Evolutionary conservation across 2,329 filamentous ascomycete genomes (phyloP), one percentile per base, ranked within the genome.

Genomic region (Fusarium redolens): DNA sequence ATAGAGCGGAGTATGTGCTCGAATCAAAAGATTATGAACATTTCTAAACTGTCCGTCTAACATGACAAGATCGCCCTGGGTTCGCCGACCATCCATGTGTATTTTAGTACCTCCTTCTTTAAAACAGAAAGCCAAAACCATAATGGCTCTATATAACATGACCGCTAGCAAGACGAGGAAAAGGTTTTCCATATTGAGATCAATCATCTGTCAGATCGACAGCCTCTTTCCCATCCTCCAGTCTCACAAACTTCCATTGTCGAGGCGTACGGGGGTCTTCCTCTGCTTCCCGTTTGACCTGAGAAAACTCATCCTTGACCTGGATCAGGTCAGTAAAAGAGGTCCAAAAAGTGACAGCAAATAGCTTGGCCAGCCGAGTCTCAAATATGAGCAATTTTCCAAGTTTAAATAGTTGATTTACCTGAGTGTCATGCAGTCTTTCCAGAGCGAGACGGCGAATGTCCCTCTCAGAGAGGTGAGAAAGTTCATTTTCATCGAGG

Each of bases 391-490:
- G 8, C n/a, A 1, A 11, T 51, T 20, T 8, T 2, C 11, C 0
- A 10, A 37, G 5, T 35, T 30, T 1, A 18, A 35, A 18, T 4
- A 28, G 14, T 6, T 38, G n/a, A 2, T 50, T 37, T 66, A 75
- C 74, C 58, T 77, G 65, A 1, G 54, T 33, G 6, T 72, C 68
- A 2, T 18, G 65, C 4, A 78, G 38, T 55, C 73, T 61, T 50
- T 78, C 61, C n/a, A 22, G 12, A 6, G 75, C 75, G 4, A 79
- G 62, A 6, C 54, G 57, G 8, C 75, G 73, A 25, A 77, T 66
- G 13, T 79, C 67, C 7, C 22, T 50, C 4, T 68, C 55, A 1
- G 72, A 68, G 12, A 79, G 62, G 12, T 17, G 22, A 17, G 55
- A 50, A 33, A 69, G 41, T 3, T 7, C 9, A 13, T 54, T 22